These are phyloP conservation scores for Arachis stenosperma DNA, from an alignment of 306 rosid species.

Conservation along the genomic window DNA sequence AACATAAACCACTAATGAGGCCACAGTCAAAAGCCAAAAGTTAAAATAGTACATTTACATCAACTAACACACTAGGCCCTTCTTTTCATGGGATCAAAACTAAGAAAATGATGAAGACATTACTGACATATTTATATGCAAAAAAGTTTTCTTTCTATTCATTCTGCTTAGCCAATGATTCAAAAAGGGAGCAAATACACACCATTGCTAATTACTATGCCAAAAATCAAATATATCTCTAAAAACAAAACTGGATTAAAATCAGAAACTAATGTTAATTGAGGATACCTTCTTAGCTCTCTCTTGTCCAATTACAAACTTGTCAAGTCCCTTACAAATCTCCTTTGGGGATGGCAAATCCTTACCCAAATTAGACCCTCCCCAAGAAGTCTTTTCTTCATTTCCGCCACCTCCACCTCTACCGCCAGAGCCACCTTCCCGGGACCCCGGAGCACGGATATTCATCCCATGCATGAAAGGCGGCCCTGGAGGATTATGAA, in stretches of 20 bases:
- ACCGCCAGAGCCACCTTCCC: constrained; percentile 44
- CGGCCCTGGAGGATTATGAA: constrained; percentile 91
- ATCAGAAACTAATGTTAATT: neutral
- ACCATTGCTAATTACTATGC: constrained; percentile 5
- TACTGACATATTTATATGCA: neutral
- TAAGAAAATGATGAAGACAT: constrained; percentile 2
- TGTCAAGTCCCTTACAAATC: constrained; percentile 88
- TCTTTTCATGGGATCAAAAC: constrained; percentile 4
- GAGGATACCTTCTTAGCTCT: constrained; percentile 82
- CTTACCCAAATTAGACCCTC: constrained; percentile 91
- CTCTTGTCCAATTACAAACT: constrained; percentile 91
- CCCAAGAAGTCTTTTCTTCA: constrained; percentile 72
- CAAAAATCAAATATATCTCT: neutral
- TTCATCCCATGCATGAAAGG: constrained; percentile 83
- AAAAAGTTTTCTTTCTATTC: neutral
- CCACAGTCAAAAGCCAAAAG: constrained; percentile 17
- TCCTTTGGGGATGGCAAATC: constrained; percentile 94
- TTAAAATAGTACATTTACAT: constrained; percentile 32
- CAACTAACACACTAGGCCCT: neutral
- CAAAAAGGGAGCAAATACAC: neutral
- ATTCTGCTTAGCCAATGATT: constrained; percentile 26
- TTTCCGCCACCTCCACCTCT: constrained; percentile 46
- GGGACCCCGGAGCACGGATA: constrained; percentile 66
- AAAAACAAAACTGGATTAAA: neutral
- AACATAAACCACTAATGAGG: constrained; percentile 43